A percentile compares a stretch with the other conserved stretches of the same genome.
phyloP scores from a whole-genome alignment of 768 basidiomycete species.

The Auriscalpium microsporum region DNA sequence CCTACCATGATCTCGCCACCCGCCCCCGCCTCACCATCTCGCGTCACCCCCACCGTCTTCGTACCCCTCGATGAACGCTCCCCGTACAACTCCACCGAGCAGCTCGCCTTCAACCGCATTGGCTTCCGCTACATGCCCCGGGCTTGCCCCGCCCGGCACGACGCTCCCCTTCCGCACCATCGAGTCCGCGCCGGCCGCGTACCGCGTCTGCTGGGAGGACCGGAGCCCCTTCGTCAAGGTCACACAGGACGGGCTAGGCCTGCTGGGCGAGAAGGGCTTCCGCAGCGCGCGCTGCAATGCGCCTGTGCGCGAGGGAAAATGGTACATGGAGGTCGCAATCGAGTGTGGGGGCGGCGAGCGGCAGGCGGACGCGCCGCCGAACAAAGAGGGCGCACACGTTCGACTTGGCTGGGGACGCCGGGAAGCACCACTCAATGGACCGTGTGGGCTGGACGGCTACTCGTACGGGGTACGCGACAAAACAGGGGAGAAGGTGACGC shows the following conservation, averaged over 20 bases:
- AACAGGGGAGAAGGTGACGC: constrained; percentile 82
- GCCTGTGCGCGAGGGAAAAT: constrained; percentile 79
- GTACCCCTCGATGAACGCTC: constrained; percentile 47
- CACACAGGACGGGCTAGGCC: constrained; percentile 65
- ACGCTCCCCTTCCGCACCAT: constrained; percentile 67
- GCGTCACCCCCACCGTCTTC: constrained; percentile 65
- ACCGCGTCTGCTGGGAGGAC: constrained; percentile 86
- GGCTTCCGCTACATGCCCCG: constrained; percentile 78
- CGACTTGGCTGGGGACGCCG: constrained; percentile 87
- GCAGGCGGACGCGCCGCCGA: constrained; percentile 30
- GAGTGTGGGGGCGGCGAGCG: constrained; percentile 63
- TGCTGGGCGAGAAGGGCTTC: constrained; percentile 84
- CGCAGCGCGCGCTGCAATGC: constrained; percentile 86
- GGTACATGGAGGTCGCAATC: constrained; percentile 91
- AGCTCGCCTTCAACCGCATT: constrained; percentile 63
- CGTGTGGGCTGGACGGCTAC: constrained; percentile 90
- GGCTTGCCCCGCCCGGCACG: constrained; percentile 53
- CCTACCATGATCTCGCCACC: constrained; percentile 60
- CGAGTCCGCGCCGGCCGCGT: constrained; percentile 62
- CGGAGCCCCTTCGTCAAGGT: constrained; percentile 73
- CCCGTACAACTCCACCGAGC: constrained; percentile 59
- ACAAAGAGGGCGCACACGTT: constrained; percentile 65
- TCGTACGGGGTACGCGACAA: constrained; percentile 89
- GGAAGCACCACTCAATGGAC: constrained; percentile 89
- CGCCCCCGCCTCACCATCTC: constrained; percentile 67